Evolutionary conservation across 306 rosid species (phyloP), one percentile per base, ranked within the genome.

Genomic region (Elaeagnus macrophylla): DNA sequence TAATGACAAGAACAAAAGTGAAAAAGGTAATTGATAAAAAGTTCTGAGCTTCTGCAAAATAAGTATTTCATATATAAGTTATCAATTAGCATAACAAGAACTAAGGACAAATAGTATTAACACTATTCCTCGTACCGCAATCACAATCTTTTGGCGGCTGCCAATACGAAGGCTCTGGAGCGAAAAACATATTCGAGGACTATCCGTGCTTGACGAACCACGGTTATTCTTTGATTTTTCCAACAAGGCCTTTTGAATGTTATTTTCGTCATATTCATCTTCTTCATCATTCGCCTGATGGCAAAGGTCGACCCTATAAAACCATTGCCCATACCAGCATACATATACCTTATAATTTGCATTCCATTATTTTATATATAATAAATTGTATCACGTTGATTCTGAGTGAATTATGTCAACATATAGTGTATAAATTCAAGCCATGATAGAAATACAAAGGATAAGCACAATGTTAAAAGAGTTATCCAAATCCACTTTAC

Each of bases 221-320:
- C 52, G 39, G 43, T 68, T 66, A 25, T 71, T 68, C 67, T 44
- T 65, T 41, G 75, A 64, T 60, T 67, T 68, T 53, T 66, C 81
- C 66, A 84, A 64, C 72, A 84, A 66, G 64, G 72, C 57, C 57
- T 75, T 77, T 32, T 65, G 77, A 18, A 54, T 59, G 62, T 60
- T 68, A 66, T 59, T 73, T 46, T 75, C 88, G 36, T 55, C 75
- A 12, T 79, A 82, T 6, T 78, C 88, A 1, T 78, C 89, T 43
- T 83, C 90, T 43, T 81, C 93, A 47, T 83, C 87, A 43, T 68
- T 75, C 65, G 78, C 69, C 77, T 84, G 88, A 81, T 84, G 94
- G 88, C 81, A 78, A 54, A 81, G 85, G 81, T 81, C 94, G 41
- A 81, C 77, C 94, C 94, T 84, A 71, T 62, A 69, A 65, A 57